Conservation (phyloP, 192 early-diverging fungal genomes). For the Obelidium mucronatum region DNA sequence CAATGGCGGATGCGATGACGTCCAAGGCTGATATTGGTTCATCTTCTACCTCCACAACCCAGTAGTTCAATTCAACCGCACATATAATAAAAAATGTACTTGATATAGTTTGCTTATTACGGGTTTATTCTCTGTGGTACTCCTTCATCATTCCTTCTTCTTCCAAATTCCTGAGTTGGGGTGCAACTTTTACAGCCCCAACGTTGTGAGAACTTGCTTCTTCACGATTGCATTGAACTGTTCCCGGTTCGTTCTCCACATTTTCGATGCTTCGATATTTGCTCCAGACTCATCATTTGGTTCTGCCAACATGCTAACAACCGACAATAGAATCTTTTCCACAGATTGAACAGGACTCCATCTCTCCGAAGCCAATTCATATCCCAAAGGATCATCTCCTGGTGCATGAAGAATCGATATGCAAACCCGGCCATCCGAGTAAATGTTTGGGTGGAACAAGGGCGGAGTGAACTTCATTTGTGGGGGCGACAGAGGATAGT, state of each 20-base stretch:
- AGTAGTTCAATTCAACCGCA: too few relatives aligned
- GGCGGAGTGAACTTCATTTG: constrained; percentile 96
- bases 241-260: constrained; percentile 87
- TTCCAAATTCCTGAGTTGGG: not conserved
- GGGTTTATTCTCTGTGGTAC: too few relatives aligned
- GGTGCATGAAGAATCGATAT: constrained; percentile 98
- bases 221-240: constrained; percentile 84
- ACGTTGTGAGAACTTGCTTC: constrained; percentile 75
- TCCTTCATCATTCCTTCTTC: too few relatives aligned
- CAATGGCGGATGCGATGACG: constrained; percentile 22
- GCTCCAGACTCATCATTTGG: constrained; percentile 98
- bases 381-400: constrained; percentile 97
- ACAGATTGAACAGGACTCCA: constrained; percentile 99
- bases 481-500: constrained; percentile 96
- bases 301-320: constrained; percentile 96
- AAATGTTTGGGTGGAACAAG: constrained; percentile 94
- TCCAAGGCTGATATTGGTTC: not conserved
- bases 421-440: constrained; percentile 94
- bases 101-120: too few relatives aligned
- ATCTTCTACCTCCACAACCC: not conserved
- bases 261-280: constrained; percentile 98
- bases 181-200: constrained; percentile 62
- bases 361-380: constrained; percentile 93
- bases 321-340: constrained; percentile 95
- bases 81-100: too few relatives aligned